phyloP scores from a whole-genome alignment of 805 yeast genomes.

The Barnettozyma salicaria region DNA sequence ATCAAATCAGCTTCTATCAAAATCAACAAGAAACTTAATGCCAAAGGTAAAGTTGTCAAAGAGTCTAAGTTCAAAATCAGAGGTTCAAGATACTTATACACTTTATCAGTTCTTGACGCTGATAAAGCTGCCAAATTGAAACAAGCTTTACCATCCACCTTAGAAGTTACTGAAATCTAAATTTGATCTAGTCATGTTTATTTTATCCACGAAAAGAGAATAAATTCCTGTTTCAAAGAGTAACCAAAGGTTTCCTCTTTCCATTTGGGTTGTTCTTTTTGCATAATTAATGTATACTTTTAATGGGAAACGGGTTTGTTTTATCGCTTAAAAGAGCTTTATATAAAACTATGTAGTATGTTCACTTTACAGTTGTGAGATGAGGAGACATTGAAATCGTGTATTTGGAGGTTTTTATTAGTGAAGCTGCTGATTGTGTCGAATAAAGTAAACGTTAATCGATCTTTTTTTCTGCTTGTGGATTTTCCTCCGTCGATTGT shows the following conservation, averaged over 20 bases:
- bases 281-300: constrained; percentile 12
- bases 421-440: too few relatives aligned
- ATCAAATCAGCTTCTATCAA: constrained; percentile 90
- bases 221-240: background rate
- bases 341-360: background rate
- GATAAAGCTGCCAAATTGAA: constrained; percentile 96
- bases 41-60: constrained; percentile 77
- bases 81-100: constrained; percentile 92
- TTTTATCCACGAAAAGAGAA: background rate
- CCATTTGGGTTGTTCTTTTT: background rate
- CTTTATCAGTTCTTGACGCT: constrained; percentile 90
- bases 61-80: constrained; percentile 99
- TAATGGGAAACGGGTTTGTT: constrained; percentile 18
- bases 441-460: too few relatives aligned
- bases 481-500: background rate
- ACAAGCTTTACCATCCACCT: constrained; percentile 95
- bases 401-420: too few relatives aligned
- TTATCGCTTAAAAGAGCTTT: constrained; percentile 5
- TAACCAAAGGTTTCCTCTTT: background rate
- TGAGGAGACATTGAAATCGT: too few relatives aligned
- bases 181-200: constrained; percentile 6
- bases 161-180: constrained; percentile 55
- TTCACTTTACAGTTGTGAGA: too few relatives aligned
- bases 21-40: constrained; percentile 79
- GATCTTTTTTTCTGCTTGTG: too few relatives aligned